phyloP scores from a whole-genome alignment of 345 rosid species.

The Erucastrum elatum region DNA sequence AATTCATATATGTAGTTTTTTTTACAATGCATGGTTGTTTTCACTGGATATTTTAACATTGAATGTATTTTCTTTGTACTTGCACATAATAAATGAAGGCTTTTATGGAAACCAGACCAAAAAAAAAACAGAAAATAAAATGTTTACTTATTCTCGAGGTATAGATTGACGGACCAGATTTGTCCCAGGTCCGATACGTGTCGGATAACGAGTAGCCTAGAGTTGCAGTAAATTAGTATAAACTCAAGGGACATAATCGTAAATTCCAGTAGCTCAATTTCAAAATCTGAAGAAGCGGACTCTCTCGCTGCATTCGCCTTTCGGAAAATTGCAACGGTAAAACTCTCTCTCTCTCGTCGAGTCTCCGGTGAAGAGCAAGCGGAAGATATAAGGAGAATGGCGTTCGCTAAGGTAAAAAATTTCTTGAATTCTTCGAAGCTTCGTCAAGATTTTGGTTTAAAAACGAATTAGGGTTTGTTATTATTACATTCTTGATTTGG shows the following conservation, averaged over 20 bases:
- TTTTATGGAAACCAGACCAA: not conserved
- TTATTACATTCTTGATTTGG: not conserved
- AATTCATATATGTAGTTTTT: too few relatives aligned
- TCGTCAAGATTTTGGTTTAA: not conserved
- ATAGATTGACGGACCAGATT: not conserved
- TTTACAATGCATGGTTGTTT: too few relatives aligned
- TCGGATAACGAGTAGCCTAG: not conserved
- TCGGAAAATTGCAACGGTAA: conserved; percentile 12
- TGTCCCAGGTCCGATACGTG: not conserved
- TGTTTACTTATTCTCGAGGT: not conserved
- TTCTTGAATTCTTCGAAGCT: not conserved
- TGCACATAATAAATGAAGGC: not conserved
- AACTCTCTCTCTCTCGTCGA: not conserved
- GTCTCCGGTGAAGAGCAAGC: not conserved
- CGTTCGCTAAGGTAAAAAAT: conserved; percentile 29
- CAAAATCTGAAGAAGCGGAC: conserved; percentile 22
- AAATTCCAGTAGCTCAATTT: not conserved
- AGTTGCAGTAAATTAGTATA: not conserved
- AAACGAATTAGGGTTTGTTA: conserved; percentile 7
- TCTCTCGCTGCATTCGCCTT: not conserved
- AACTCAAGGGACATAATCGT: not conserved
- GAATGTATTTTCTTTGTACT: not conserved
- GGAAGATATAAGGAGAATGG: conserved; percentile 24
- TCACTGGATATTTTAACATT: too few relatives aligned
- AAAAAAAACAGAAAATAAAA: too few relatives aligned